phyloP scores from a whole-genome alignment of 2,329 filamentous ascomycete species.

The Truncatella angustata region DNA sequence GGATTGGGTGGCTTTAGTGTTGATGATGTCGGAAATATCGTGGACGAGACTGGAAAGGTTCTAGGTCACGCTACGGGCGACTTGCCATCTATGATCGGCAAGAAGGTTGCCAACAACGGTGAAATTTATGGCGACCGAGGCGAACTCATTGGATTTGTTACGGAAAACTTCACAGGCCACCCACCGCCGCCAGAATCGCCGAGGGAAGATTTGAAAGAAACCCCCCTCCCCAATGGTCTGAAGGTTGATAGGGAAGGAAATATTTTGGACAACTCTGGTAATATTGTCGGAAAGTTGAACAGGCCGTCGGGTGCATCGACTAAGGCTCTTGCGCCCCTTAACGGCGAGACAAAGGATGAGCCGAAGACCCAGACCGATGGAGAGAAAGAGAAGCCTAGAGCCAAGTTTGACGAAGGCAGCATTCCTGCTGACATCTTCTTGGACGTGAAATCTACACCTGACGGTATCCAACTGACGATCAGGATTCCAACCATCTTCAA shows the following conservation, averaged over 20 bases:
- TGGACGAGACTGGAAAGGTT: slow-evolving; percentile 48
- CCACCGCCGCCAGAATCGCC: slow-evolving; percentile 14
- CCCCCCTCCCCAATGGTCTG: slow-evolving; percentile 27
- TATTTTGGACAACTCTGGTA: slow-evolving; percentile 42
- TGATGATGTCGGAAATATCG: slow-evolving; percentile 54
- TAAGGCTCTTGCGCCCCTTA: slow-evolving; percentile 14
- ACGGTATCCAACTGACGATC: slow-evolving; percentile 57
- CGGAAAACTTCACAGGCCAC: slow-evolving; percentile 35
- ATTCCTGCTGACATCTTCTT: slow-evolving; percentile 54
- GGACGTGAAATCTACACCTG: slow-evolving; percentile 56
- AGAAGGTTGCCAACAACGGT: slow-evolving; percentile 42
- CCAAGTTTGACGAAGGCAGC: slow-evolving; percentile 28
- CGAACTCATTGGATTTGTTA: slow-evolving; percentile 43
- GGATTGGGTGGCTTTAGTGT: slow-evolving; percentile 47
- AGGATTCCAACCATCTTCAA: slow-evolving; percentile 56
- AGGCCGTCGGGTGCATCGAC: slow-evolving; percentile 29
- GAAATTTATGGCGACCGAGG: slow-evolving; percentile 44
- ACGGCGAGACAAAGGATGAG: slow-evolving; percentile 13
- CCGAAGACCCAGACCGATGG: slow-evolving; percentile 15
- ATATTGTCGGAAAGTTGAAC: slow-evolving; percentile 47
- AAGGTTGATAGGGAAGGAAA: slow-evolving; percentile 45
- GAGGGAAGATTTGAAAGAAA: slow-evolving; percentile 13
- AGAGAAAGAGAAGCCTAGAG: slow-evolving; percentile 19
- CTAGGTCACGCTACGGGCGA: slow-evolving; percentile 53
- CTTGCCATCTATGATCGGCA: slow-evolving; percentile 53